Conservation (phyloP, 352 stramenopile species). For the Globisporangium parvum region DNA sequence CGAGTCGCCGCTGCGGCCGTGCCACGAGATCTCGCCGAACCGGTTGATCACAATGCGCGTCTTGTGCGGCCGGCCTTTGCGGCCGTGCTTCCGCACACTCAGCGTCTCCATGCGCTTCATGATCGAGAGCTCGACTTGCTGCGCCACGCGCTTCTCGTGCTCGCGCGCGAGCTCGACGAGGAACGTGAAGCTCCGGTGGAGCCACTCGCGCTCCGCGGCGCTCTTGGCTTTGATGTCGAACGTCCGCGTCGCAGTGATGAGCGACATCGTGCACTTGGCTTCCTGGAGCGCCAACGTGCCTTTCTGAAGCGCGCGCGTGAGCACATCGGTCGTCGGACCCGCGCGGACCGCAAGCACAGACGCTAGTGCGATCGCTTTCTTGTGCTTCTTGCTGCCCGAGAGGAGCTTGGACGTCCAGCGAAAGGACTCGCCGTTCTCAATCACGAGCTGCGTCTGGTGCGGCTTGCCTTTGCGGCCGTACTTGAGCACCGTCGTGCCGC, state of each 20-base stretch:
- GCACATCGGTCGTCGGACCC: conserved; percentile 55
- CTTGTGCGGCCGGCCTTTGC: conserved; percentile 73
- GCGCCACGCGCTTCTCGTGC: conserved; percentile 61
- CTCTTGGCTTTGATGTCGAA: conserved; percentile 73
- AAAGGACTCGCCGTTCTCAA: conserved; percentile 75
- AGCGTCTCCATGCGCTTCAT: conserved; percentile 81
- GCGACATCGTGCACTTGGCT: conserved; percentile 67
- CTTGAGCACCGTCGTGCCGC: conserved; percentile 65
- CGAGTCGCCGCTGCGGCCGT: conserved; percentile 66
- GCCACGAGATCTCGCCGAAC: conserved; percentile 80
- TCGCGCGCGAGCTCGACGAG: conserved; percentile 66
- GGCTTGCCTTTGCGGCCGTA: conserved; percentile 78
- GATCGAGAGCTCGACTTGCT: conserved; percentile 79
- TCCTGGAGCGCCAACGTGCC: conserved; percentile 49
- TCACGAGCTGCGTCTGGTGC: conserved; percentile 60
- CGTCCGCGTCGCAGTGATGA: conserved; percentile 65
- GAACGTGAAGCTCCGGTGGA: conserved; percentile 66
- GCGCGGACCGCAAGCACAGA: conserved; percentile 48
- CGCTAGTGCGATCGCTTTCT: conserved; percentile 59
- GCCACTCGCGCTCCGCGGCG: conserved; percentile 66
- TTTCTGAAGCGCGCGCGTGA: conserved; percentile 64
- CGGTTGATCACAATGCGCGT: conserved; percentile 77
- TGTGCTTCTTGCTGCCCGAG: conserved; percentile 39
- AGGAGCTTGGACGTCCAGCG: conserved; percentile 78
- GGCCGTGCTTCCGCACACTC: conserved; percentile 71